phyloP scores from a whole-genome alignment of 2,329 filamentous ascomycete genomes.

The Verticillium nubilum region DNA sequence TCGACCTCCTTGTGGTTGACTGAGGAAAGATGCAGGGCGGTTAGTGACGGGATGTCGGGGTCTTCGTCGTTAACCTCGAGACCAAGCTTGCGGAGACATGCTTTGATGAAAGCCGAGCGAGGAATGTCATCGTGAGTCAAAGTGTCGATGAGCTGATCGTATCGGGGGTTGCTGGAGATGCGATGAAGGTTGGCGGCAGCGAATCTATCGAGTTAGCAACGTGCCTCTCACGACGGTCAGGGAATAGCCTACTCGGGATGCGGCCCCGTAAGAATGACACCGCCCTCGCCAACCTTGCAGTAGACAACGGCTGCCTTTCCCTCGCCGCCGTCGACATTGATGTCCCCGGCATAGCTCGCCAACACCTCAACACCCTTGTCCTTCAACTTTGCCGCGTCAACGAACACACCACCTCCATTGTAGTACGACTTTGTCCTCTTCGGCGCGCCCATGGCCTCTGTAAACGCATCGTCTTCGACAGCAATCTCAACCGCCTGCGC shows the following conservation, averaged over 20 bases:
- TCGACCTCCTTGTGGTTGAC: constrained; percentile 58
- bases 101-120: constrained; percentile 70
- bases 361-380: constrained; percentile 70
- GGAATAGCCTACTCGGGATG: constrained; percentile 74
- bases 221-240: not conserved
- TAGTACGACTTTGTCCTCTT: constrained; percentile 73
- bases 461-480: constrained; percentile 57
- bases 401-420: constrained; percentile 92
- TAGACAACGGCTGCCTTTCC: constrained; percentile 76
- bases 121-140: constrained; percentile 64
- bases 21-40: constrained; percentile 76
- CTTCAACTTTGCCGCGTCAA: constrained; percentile 62
- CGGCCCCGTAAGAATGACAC: constrained; percentile 74
- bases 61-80: constrained; percentile 69
- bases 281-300: constrained; percentile 75
- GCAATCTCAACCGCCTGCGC: constrained; percentile 66
- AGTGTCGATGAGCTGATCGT: constrained; percentile 60
- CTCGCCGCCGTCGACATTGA: constrained; percentile 71
- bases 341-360: constrained; percentile 68
- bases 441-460: constrained; percentile 39
- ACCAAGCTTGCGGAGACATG: constrained; percentile 73
- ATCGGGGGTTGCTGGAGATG: constrained; percentile 61
- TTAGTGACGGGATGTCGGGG: constrained; percentile 70
- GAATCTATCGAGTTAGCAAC: constrained; percentile 54
- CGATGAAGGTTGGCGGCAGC: constrained; percentile 70